Percentiles rank a stretch among this genome's conserved stretches.
These are phyloP conservation scores for Thielaviopsis punctulata DNA, from an alignment of 2,329 filamentous ascomycete genomes.

Conservation along the genomic window DNA sequence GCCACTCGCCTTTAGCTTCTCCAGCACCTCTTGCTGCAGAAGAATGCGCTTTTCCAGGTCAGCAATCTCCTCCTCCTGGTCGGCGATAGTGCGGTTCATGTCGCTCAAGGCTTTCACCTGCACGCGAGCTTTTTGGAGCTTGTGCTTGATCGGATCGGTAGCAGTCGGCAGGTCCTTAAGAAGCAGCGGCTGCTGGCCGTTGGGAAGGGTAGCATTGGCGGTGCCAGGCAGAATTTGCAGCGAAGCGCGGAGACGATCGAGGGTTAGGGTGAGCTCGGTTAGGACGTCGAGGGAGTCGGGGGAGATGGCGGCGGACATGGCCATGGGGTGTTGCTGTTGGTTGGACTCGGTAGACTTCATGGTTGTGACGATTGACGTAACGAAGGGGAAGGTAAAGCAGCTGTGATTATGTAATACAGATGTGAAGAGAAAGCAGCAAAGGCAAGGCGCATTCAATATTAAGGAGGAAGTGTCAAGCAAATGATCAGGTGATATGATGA, in stretches of 20 bases:
- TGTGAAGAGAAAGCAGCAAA: neutral
- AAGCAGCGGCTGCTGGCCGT: constrained; percentile 23
- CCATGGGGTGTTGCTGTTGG: constrained; percentile 25
- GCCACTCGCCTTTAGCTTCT: constrained; percentile 34
- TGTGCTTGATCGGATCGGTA: constrained; percentile 63
- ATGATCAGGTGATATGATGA: neutral
- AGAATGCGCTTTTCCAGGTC: constrained; percentile 47
- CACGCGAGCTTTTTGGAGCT: constrained; percentile 59
- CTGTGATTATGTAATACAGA: neutral
- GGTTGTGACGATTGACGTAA: neutral
- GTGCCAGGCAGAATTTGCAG: constrained; percentile 8
- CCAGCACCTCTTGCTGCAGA: constrained; percentile 42
- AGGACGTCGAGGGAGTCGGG: constrained; percentile 75
- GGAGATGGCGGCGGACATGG: constrained; percentile 47
- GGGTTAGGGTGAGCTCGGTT: constrained; percentile 61
- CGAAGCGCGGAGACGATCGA: constrained; percentile 50
- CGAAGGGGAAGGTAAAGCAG: neutral
- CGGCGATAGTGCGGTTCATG: constrained; percentile 45
- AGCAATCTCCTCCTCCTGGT: constrained; percentile 55
- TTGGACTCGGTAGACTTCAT: neutral
- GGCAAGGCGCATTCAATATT: neutral
- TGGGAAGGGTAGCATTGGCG: constrained; percentile 15
- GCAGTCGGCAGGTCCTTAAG: constrained; percentile 65
- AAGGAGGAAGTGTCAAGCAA: neutral
- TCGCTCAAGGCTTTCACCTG: constrained; percentile 51